Evolutionary conservation across 768 basidiomycete genomes (phyloP), one percentile per base, ranked within the genome.

Genomic region (Galerina sulciceps): DNA sequence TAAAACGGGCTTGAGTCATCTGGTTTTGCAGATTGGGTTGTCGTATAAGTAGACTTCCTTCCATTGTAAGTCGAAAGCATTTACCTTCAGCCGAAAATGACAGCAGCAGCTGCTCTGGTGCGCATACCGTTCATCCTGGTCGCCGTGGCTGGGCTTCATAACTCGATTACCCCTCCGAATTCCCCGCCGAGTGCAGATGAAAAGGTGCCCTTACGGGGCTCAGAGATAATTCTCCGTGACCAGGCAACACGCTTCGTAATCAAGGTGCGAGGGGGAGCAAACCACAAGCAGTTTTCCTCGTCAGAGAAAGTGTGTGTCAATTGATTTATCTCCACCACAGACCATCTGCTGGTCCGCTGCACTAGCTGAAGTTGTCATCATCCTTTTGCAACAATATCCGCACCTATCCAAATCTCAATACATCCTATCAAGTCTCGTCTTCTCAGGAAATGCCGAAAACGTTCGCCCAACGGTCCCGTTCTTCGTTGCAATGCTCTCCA

Each of bases 111-210:
- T 1, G 62, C 74, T 36, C 65, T 79, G 42, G 42, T 77, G 46
- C 80, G 76, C 60, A 69, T 83, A 45, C 80, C 81, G 5, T 77
- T 76, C 65, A 73, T 79, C 43, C 63, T 82, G 37, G 68, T 76
- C 15, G 73, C 79, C 15, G 78, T 79, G 64, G 54, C 77, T 46
- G 79, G 77, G 23, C 65, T 83, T 14, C 81, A 81, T 31, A 67
- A 75, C 26, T 74, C 79, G 18, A 69, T 75, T 35, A 84, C 83
- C 1, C 80, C 84, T 40, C 84, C 78, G 20, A 71, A 79, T 36
- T 76, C 78, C 15, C 79, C 77, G 26, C 75, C 75, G 22, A 46
- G 62, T 4, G 60, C 61, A 42, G 70, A 71, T 20, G 76, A 80
- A 51, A 67, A 69, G 18, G 71, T 67, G 6, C 66, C 68, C 9